phyloP scores from a whole-genome alignment of 345 rosid genomes.

The Citropsis articulata region DNA sequence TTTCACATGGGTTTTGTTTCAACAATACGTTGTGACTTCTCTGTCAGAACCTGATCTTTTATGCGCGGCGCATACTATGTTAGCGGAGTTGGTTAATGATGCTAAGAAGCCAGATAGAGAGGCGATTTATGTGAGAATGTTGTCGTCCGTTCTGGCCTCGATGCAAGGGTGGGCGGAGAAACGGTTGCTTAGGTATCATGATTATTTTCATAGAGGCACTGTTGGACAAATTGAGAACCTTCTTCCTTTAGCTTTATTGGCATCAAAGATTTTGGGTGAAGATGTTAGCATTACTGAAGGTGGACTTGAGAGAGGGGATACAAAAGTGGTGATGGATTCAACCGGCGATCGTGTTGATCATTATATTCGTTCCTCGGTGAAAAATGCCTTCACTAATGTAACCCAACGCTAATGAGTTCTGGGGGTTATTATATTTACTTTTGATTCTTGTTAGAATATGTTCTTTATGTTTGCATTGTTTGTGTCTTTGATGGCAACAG shows the following conservation, averaged over 20 bases:
- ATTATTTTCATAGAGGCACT: constrained; percentile 62
- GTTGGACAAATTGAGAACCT: constrained; percentile 59
- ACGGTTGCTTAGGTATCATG: constrained; percentile 69
- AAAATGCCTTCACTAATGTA: constrained; percentile 73
- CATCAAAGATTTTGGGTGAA: constrained; percentile 62
- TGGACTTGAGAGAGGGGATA: constrained; percentile 46
- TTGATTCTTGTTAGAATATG: not conserved
- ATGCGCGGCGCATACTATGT: constrained; percentile 63
- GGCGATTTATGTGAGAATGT: constrained; percentile 52
- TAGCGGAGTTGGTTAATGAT: constrained; percentile 75
- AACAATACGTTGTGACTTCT: constrained; percentile 61
- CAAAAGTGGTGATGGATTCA: constrained; percentile 41
- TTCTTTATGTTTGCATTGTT: not conserved
- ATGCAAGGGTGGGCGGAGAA: constrained; percentile 88
- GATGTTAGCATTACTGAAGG: constrained; percentile 54
- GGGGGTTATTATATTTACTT: not conserved
- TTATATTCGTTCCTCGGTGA: constrained; percentile 73
- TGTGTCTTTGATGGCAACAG: constrained; percentile 24
- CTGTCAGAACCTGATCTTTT: constrained; percentile 80
- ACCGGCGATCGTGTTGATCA: constrained; percentile 57
- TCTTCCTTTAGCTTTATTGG: constrained; percentile 64
- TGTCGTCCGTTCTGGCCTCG: constrained; percentile 58
- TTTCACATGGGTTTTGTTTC: constrained; percentile 87
- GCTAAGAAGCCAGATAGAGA: constrained; percentile 67
- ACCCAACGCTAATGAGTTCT: not conserved